phyloP scores from a whole-genome alignment of 2,329 filamentous ascomycete genomes.

The Nothomitra cinnamomea region DNA sequence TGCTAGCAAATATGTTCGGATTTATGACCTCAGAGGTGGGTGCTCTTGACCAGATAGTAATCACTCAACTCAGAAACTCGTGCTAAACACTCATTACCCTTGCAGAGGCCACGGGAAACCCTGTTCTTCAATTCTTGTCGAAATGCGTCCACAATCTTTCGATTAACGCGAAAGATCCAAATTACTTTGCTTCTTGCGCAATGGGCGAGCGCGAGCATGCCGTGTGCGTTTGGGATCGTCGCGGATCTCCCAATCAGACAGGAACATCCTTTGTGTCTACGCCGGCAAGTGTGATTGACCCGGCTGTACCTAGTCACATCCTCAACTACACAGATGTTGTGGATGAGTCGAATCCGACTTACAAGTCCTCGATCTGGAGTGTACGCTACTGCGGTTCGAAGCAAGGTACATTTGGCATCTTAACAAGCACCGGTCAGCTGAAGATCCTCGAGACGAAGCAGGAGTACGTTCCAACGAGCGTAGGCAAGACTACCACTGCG shows the following conservation, averaged over 20 bases:
- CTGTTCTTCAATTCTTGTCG: conserved; percentile 30
- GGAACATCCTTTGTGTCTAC: conserved; percentile 29
- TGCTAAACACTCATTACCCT: conserved; percentile 7
- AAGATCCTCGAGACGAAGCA: conserved; percentile 24
- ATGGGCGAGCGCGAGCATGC: conserved; percentile 59
- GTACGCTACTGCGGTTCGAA: conserved; percentile 30
- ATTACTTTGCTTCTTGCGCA: conserved; percentile 66
- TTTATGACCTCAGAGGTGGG: conserved; percentile 64
- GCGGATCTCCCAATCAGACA: conserved; percentile 25
- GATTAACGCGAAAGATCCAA: conserved; percentile 63
- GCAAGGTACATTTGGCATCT: conserved; percentile 28
- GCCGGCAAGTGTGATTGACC: neutral
- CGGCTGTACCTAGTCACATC: conserved; percentile 14
- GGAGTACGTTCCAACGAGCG: neutral
- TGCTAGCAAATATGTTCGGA: conserved; percentile 54
- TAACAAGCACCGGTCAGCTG: conserved; percentile 31
- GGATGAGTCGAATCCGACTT: conserved; percentile 20
- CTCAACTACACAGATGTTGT: conserved; percentile 30
- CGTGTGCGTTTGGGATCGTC: conserved; percentile 63
- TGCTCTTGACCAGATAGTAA: conserved; percentile 1
- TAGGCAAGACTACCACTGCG: neutral
- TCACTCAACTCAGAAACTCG: neutral
- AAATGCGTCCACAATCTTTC: conserved; percentile 49
- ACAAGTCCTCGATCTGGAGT: conserved; percentile 29
- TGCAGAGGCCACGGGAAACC: conserved; percentile 22